Conservation (phyloP, 129 eudicot species). For the Apium graveolens region DNA sequence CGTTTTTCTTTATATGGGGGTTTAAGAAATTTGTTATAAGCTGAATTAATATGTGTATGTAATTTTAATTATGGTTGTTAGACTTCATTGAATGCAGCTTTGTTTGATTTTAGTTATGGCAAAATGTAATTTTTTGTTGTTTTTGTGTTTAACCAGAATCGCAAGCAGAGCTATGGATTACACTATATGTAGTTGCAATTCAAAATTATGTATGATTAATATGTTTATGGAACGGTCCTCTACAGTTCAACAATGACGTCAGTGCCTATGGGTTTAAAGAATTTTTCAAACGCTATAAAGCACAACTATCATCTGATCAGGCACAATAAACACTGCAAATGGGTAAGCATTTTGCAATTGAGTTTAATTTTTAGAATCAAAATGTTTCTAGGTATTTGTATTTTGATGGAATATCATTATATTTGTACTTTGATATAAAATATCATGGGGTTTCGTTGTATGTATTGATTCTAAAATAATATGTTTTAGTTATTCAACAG, state of each 20-base stretch:
- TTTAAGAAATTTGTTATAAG: no score
- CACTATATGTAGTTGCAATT: conserved; percentile 22
- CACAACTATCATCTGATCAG: conserved; percentile 33
- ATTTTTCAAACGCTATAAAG: conserved; percentile 71
- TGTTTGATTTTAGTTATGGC: not conserved
- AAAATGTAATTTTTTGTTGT: not conserved
- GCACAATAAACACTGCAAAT: conserved; percentile 21
- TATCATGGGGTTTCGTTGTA: not conserved
- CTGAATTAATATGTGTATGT: not conserved
- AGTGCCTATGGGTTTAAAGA: conserved; percentile 86
- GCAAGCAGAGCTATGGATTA: conserved; percentile 34
- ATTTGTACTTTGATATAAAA: not conserved
- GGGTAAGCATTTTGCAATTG: not conserved
- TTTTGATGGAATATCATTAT: not conserved
- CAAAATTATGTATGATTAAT: not conserved
- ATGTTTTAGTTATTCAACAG: not conserved
- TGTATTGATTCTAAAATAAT: not conserved
- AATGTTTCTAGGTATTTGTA: not conserved
- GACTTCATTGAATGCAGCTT: no score
- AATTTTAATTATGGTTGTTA: not conserved
- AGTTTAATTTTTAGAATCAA: not conserved
- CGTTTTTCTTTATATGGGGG: no score
- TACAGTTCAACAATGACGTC: conserved; percentile 69
- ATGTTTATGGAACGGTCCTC: not conserved
- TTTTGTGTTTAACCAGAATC: not conserved